These are phyloP conservation scores for Sporisorium reilianum DNA, from an alignment of 1,284 basidiomycete species.

Conservation along the genomic window DNA sequence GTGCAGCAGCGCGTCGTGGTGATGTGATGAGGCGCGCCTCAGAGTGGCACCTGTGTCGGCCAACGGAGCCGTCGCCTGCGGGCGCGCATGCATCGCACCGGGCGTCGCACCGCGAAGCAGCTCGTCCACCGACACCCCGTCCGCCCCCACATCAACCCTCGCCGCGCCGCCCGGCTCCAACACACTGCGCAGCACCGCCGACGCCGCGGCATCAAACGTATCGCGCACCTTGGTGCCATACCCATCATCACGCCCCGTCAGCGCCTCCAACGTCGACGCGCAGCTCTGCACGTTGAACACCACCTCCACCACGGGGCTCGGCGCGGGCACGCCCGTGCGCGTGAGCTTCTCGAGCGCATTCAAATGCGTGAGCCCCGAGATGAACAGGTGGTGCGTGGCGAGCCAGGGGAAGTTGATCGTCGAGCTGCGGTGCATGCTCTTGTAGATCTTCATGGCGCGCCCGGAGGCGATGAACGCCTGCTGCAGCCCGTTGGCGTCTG, in stretches of 20 bases:
- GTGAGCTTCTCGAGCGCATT: conserved; percentile 49
- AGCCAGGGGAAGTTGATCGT: conserved; percentile 52
- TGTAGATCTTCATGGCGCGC: conserved; percentile 50
- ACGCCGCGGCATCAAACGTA: conserved; percentile 46
- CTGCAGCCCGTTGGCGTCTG: conserved; percentile 36
- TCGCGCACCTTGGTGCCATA: conserved; percentile 35
- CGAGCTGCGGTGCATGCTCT: conserved; percentile 43
- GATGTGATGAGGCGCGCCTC: conserved; percentile 17
- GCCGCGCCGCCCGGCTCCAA: conserved; percentile 23
- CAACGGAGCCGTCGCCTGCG: not conserved
- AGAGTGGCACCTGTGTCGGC: not conserved
- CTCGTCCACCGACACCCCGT: conserved; percentile 23
- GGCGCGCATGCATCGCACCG: not conserved
- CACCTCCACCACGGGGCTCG: conserved; percentile 43
- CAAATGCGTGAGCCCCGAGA: conserved; percentile 48
- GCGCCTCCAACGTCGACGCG: conserved; percentile 44
- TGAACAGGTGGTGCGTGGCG: conserved; percentile 49
- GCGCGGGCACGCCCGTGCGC: conserved; percentile 19
- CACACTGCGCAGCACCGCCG: conserved; percentile 33
- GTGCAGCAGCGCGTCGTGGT: conserved; percentile 21
- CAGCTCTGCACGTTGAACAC: conserved; percentile 53
- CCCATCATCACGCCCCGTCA: conserved; percentile 43
- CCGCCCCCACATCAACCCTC: conserved; percentile 6
- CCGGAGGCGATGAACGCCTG: conserved; percentile 46
- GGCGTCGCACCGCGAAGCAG: too few relatives aligned